These are phyloP conservation scores for Trichoderma sp. DNA, from an alignment of 2,329 filamentous ascomycete species.

Conservation along the genomic window DNA sequence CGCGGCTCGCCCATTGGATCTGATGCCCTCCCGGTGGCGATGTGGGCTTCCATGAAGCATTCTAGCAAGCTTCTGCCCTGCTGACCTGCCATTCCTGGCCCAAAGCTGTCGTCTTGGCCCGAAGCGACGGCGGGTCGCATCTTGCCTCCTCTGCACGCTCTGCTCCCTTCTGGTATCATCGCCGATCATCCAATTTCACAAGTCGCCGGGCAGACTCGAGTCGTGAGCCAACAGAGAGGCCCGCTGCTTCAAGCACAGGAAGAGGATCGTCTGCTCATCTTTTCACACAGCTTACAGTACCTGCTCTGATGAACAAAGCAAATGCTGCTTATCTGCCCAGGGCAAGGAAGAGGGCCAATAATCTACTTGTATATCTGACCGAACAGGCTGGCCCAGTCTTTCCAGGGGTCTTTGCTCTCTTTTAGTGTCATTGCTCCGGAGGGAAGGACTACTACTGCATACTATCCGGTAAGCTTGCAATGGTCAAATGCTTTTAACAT, in stretches of 20 bases:
- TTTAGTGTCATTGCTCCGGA: not conserved
- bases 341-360: not conserved
- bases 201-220: constrained; percentile 13
- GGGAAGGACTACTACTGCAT: not conserved
- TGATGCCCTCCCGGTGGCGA: constrained; percentile 17
- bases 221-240: constrained; percentile 13
- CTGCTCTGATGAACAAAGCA: not conserved
- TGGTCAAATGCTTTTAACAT: not conserved
- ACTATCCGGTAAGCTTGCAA: not conserved
- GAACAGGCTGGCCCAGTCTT: not conserved
- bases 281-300: not conserved
- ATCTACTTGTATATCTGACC: not conserved
- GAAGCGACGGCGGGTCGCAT: constrained; percentile 18
- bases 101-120: constrained; percentile 20
- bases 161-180: constrained; percentile 24
- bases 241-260: not conserved
- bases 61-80: constrained; percentile 26
- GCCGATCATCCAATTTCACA: constrained; percentile 16
- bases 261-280: not conserved
- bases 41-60: constrained; percentile 25
- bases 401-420: not conserved
- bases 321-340: not conserved
- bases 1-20: constrained; percentile 18
- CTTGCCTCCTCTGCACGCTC: not conserved
- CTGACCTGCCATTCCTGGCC: constrained; percentile 23